Percentiles rank a stretch among this genome's conserved stretches.
These are phyloP conservation scores for Leptosphaerulina australis DNA, from an alignment of 2,329 filamentous ascomycete genomes.

Conservation along the genomic window DNA sequence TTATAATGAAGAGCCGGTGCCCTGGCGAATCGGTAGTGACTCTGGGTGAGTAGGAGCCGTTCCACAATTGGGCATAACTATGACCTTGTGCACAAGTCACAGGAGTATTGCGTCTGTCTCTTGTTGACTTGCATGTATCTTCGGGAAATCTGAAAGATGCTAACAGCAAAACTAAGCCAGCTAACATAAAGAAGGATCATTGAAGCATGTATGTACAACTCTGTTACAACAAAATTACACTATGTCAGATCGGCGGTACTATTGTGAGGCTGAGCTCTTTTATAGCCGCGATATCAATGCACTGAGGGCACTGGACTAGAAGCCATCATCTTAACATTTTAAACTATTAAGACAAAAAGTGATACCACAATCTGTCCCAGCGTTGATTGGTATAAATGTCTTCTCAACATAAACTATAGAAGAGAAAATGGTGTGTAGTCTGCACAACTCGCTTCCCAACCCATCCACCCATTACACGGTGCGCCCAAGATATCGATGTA, in stretches of 20 bases:
- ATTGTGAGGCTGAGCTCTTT: not conserved
- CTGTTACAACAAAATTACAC: not conserved
- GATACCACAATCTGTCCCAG: too few species aligned
- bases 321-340: not conserved
- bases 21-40: too few species aligned
- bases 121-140: too few species aligned
- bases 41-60: too few species aligned
- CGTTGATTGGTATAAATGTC: not conserved
- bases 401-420: not conserved
- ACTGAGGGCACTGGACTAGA: not conserved
- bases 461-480: slow-evolving; percentile 40
- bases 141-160: not conserved
- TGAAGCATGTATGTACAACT: not conserved
- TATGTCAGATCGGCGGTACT: not conserved
- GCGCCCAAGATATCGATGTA: slow-evolving; percentile 42
- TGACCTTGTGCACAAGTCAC: too few species aligned
- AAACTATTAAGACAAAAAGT: too few species aligned
- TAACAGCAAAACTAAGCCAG: not conserved
- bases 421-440: slow-evolving; percentile 37
- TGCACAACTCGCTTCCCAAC: slow-evolving; percentile 47
- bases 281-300: not conserved
- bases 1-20: too few species aligned
- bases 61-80: too few species aligned
- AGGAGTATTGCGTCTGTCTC: too few species aligned
- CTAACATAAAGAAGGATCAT: not conserved